Evolutionary conservation across 352 stramenopile species (phyloP), one percentile per base, ranked within the genome.

Genomic region (Phytophthora tubulina): DNA sequence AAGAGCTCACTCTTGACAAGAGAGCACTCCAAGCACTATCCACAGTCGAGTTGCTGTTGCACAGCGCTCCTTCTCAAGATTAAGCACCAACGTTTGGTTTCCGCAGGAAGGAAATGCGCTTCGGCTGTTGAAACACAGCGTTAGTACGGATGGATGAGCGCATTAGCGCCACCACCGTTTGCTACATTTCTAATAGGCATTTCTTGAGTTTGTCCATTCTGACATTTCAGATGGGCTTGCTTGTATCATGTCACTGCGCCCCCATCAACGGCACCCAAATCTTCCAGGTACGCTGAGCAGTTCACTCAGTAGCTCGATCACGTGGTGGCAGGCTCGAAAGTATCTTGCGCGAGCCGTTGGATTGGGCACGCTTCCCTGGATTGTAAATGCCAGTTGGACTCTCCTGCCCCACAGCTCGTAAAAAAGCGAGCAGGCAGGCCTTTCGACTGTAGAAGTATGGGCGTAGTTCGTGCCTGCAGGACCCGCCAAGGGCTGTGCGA

Each of bases 361-460:
- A 46, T 61, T 51, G 36, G 11, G 21, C 21, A 2, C 21, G 1
- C 21, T 27, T 27, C 21, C 1, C 21, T 27, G 21, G 21, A 27
- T 27, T 27, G 21, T 27, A 27, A 27, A 27, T 27, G 21, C 21
- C 21, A 27, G 21, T 27, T 27, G 21, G 21, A 27, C 21, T 27
- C 1, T 27, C 21, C 21, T 27, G 21, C 1, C 1, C 21, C 21
- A 27, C 30, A 13, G 6, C 33, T 14, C 17, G 14, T 27, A 33
- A 33, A 27, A 15, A 15, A 30, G 8, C 36, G 21, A 27, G 21
- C 21, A 27, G 36, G 36, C 36, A 42, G 36, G 41, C 14, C 41
- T 68, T 38, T 68, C 27, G 41, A 63, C 50, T 35, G 68, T 56
- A 67, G 53, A 71, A 71, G 60, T 35, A 57, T 38, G 32, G 32